phyloP scores from a whole-genome alignment of 441 rosid genomes.

The Francoa sonchifolia region DNA sequence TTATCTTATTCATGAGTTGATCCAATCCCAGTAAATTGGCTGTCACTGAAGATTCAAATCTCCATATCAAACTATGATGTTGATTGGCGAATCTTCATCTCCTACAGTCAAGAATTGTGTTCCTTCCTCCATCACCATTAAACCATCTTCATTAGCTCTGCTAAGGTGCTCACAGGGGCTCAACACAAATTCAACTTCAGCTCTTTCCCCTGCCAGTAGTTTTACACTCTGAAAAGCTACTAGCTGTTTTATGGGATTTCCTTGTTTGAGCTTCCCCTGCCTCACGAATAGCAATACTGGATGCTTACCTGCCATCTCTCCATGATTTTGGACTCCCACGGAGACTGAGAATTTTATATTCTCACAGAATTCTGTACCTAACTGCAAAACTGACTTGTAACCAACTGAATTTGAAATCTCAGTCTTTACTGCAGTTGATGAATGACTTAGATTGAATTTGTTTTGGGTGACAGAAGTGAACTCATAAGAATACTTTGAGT shows the following conservation, averaged over 20 bases:
- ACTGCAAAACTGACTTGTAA: constrained; percentile 28
- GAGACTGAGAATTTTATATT: constrained; percentile 28
- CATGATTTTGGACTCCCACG: constrained; percentile 44
- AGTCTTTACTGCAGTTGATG: constrained; percentile 2
- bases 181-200: constrained; percentile 40
- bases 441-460: constrained; percentile 22
- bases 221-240: constrained; percentile 54
- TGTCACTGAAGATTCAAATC: too few relatives aligned
- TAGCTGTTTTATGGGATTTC: constrained; percentile 44
- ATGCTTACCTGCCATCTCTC: constrained; percentile 62
- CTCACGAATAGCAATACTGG: constrained; percentile 53
- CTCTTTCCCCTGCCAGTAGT: constrained; percentile 34
- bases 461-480: constrained; percentile 18
- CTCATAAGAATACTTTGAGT: constrained; percentile 45
- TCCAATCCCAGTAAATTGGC: too few relatives aligned
- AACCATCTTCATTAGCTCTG: constrained; percentile 50
- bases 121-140: constrained; percentile 59
- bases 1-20: too few relatives aligned
- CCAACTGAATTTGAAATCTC: constrained; percentile 14
- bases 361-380: constrained; percentile 32
- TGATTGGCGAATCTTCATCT: constrained; percentile 41
- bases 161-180: constrained; percentile 56
- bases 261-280: constrained; percentile 27
- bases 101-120: constrained; percentile 51
- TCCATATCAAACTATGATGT: constrained; percentile 20